These are phyloP conservation scores for Fusarium graminum DNA, from an alignment of 2,329 filamentous ascomycete genomes.

Conservation along the genomic window DNA sequence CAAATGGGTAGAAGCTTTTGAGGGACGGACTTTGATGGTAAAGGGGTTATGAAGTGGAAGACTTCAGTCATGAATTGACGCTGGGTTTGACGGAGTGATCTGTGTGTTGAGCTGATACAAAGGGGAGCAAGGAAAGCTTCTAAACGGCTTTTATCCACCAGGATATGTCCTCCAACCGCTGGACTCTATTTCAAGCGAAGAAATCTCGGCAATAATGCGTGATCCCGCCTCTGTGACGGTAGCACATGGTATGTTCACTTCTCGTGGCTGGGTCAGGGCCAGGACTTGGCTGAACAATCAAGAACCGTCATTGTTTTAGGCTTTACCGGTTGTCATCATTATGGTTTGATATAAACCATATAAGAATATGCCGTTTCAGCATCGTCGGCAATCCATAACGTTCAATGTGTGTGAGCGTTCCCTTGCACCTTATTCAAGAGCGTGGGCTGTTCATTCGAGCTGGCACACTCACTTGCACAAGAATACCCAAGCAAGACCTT, in stretches of 20 bases:
- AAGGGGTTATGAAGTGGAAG: background rate
- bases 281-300: conserved; percentile 16
- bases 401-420: conserved; percentile 2
- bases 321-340: background rate
- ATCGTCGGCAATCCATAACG: background rate
- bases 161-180: background rate
- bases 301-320: conserved; percentile 1
- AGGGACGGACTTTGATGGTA: background rate
- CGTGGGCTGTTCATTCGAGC: background rate
- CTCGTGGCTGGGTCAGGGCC: conserved; percentile 24
- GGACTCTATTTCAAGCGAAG: conserved; percentile 27
- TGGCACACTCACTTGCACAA: conserved; percentile 20
- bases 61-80: background rate
- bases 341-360: background rate
- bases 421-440: background rate
- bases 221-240: conserved; percentile 41
- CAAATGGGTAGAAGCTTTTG: conserved; percentile 14
- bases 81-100: background rate
- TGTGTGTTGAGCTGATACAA: background rate
- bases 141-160: background rate
- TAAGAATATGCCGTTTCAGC: background rate
- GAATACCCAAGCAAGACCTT: conserved; percentile 4
- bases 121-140: background rate
- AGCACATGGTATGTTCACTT: conserved; percentile 41
- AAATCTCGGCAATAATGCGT: conserved; percentile 36